phyloP scores from a whole-genome alignment of 2,329 filamentous ascomycete genomes.

The Aspergillus aculeatus region DNA sequence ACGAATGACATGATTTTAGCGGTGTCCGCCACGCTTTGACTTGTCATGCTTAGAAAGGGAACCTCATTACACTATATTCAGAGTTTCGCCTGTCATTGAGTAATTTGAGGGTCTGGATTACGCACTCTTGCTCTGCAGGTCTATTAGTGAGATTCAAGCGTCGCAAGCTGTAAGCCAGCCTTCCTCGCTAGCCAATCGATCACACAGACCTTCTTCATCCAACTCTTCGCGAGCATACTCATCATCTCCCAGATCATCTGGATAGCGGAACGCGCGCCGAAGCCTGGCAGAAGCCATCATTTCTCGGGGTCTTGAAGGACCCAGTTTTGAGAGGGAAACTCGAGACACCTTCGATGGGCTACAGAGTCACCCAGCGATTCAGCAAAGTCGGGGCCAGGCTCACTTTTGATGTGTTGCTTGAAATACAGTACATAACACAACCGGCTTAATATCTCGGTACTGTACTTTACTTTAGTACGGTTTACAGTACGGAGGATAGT shows the following conservation, averaged over 20 bases:
- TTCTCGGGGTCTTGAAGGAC: neutral
- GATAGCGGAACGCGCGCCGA: slow-evolving; percentile 76
- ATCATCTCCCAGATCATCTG: slow-evolving; percentile 56
- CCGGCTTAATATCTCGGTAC: no score
- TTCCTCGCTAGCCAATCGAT: neutral
- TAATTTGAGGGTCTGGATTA: slow-evolving; percentile 37
- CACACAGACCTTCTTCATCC: slow-evolving; percentile 67
- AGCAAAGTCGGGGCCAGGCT: no score
- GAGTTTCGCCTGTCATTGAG: slow-evolving; percentile 41
- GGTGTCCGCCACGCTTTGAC: neutral
- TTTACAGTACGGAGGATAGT: no score
- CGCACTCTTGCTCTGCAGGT: slow-evolving; percentile 41
- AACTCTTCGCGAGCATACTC: slow-evolving; percentile 61
- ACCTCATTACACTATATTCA: slow-evolving; percentile 39
- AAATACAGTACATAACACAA: no score
- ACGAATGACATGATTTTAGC: slow-evolving; percentile 7
- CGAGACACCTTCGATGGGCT: neutral
- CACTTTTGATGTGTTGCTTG: no score
- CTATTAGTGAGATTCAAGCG: neutral
- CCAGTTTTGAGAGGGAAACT: neutral
- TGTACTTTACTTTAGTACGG: no score
- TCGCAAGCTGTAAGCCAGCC: neutral
- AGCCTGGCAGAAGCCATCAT: slow-evolving; percentile 60
- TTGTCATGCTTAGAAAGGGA: neutral
- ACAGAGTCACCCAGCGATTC: neutral